These are phyloP conservation scores for Apium graveolens DNA, from an alignment of 129 eudicot species.

Conservation along the genomic window DNA sequence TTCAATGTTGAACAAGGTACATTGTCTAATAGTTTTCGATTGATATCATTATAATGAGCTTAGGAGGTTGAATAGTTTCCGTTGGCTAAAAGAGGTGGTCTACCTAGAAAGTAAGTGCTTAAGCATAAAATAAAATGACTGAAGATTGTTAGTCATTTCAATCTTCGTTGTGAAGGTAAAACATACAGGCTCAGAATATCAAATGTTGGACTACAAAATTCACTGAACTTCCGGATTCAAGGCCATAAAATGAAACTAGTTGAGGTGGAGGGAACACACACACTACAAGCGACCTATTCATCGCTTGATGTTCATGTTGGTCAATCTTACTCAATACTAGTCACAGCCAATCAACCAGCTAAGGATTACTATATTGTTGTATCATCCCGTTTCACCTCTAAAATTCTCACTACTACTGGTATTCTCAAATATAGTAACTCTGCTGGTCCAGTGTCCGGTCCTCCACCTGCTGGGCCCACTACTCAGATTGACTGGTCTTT, in stretches of 20 bases:
- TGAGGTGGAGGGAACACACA: constrained; percentile 93
- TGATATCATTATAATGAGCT: neutral
- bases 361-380: constrained; percentile 67
- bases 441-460: constrained; percentile 47
- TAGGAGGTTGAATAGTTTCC: neutral
- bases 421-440: constrained; percentile 71
- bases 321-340: constrained; percentile 69
- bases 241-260: constrained; percentile 82
- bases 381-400: constrained; percentile 60
- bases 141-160: neutral
- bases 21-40: neutral
- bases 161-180: constrained; percentile 39
- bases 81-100: neutral
- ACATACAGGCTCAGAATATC: constrained; percentile 84
- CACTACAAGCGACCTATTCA: constrained; percentile 65
- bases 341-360: constrained; percentile 67
- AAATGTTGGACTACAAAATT: constrained; percentile 77
- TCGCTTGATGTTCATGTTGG: constrained; percentile 92
- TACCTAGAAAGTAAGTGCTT: neutral
- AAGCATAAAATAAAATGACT: neutral
- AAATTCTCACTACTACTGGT: constrained; percentile 58
- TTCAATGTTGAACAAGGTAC: constrained; percentile 65
- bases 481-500: constrained; percentile 89
- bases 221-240: constrained; percentile 83
- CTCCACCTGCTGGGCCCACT: constrained; percentile 84